Base-by-base conservation (phyloP, 2,329 filamentous ascomycete genomes). In the Rhinocladiella similis region DNA sequence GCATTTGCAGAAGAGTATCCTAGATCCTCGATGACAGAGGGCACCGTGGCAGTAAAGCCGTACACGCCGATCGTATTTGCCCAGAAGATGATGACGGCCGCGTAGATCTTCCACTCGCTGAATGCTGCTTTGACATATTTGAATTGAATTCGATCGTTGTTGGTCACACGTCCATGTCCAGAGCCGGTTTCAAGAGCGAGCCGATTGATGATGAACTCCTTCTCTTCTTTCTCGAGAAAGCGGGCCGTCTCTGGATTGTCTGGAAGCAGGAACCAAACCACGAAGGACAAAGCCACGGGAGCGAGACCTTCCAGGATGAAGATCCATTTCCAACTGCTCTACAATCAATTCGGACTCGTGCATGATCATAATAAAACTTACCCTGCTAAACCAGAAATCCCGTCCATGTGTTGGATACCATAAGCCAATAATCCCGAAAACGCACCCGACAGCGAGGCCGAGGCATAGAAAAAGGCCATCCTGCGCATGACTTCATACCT, bases 241-340 rank as follows among this genome's bases (percentile, higher is more conserved):
- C 82, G 86, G 25, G 82, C 83, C 52, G 89, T 82, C 71, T 90
- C 88, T 2, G 88, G 88, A 72, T 91, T 91, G 69, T 89, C 86
- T 51, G 85, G 78, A n/a, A 89, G 82, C 68, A 88, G 84, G 67
- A 77, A 82, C 68, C 83, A 82, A 9, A 80, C 73, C 6, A 68
- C 68, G 12, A 78, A 53, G 0, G 81, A 75, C 0, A 85, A 75
- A 0, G 83, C 41, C 0, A 84, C 77, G 3, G 77, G 77, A 1
- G 72, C 55, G 1, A 78, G 59, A 1, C 80, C 80, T 62, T 83
- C 80, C 2, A 83, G 68, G 45, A 83, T 79, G 59, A 83, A 83
- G 25, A 81, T 80, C 79, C 81, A 83, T 46, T 79, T 72, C 80
- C 78, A 83, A 16, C 41, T 43, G 18, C n/a, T 4, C 36, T 5